Evolutionary conservation across 768 basidiomycete species (phyloP), one percentile per base, ranked within the genome.

Genomic region (Mycena alexandri): DNA sequence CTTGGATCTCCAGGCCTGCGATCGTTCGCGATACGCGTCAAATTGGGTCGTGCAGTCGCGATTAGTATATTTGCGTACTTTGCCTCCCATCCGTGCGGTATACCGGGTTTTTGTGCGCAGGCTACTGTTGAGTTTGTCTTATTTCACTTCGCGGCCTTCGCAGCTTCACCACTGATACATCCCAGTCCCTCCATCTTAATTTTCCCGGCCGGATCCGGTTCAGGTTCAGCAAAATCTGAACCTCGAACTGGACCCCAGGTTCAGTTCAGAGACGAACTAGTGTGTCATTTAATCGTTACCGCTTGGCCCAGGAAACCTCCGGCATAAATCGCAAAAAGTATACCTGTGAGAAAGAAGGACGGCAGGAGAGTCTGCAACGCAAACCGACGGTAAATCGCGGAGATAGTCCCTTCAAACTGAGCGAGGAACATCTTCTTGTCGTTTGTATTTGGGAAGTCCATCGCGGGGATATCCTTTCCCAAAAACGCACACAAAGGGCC

Each of bases 401-500:
- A 36, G 52, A 54, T 54, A 8, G 52, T 19, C 36, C 34, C 52
- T 29, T 54, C 34, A 36, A 38, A 54, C 34, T 38, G 52, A 36
- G 52, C 52, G 29, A 54, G 12, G 34, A 54, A 36, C 34, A 57
- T 44, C 25, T 57, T 43, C 43, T 22, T 57, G 55, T 57, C 41
- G 55, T 57, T 57, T 44, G 43, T 33, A 29, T 34, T 42, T 16
- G 55, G 55, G 52, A 54, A 54, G 52, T 54, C 52, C 52, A 38
- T 44, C 22, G 38, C 24, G 22, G 55, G 55, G 41, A 57, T 21
- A 42, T 57, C 55, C 38, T 57, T 44, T 19, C 55, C 55, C 55
- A 29, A 57, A 22, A 57, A 57, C 38, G 38, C 55, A 44, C 55
- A 57, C 55, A 57, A 44, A 43, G 41, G 55, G 25, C 43, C 55